These are phyloP conservation scores for Ogataea paraovalis DNA, from an alignment of 805 yeast species.

Conservation along the genomic window DNA sequence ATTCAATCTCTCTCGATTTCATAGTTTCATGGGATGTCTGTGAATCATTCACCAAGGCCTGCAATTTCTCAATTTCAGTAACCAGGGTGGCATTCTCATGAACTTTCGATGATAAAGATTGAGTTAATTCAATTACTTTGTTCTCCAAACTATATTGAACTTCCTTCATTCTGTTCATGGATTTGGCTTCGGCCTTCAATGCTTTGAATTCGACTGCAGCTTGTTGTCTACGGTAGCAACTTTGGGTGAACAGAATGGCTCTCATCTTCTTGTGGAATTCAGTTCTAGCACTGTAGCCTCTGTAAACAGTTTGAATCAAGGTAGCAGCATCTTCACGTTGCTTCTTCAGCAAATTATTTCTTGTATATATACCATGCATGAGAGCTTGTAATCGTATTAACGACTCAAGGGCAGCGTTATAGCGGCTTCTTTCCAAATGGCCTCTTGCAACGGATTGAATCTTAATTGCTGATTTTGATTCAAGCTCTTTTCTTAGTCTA, in stretches of 20 bases:
- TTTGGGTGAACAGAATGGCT: slow-evolving; percentile 70
- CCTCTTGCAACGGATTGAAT: slow-evolving; percentile 71
- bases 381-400: slow-evolving; percentile 43
- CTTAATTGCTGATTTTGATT: slow-evolving; percentile 56
- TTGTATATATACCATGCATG: slow-evolving; percentile 49
- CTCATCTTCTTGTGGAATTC: slow-evolving; percentile 42
- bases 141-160: slow-evolving; percentile 92
- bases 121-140: slow-evolving; percentile 95
- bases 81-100: slow-evolving; percentile 76
- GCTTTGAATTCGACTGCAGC: slow-evolving; percentile 64
- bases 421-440: slow-evolving; percentile 40
- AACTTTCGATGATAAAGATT: slow-evolving; percentile 70
- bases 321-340: slow-evolving; percentile 63
- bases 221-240: slow-evolving; percentile 66
- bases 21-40: slow-evolving; percentile 49
- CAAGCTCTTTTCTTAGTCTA: slow-evolving; percentile 50
- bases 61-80: slow-evolving; percentile 54
- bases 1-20: slow-evolving; percentile 52
- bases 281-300: slow-evolving; percentile 63
- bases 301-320: slow-evolving; percentile 66
- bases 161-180: slow-evolving; percentile 84
- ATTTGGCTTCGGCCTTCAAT: slow-evolving; percentile 83
- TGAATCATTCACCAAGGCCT: slow-evolving; percentile 50
- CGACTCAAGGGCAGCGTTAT: slow-evolving; percentile 33
- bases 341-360: slow-evolving; percentile 46